phyloP scores from a whole-genome alignment of 1,284 basidiomycete species.

The Leccinum griseonigrum region DNA sequence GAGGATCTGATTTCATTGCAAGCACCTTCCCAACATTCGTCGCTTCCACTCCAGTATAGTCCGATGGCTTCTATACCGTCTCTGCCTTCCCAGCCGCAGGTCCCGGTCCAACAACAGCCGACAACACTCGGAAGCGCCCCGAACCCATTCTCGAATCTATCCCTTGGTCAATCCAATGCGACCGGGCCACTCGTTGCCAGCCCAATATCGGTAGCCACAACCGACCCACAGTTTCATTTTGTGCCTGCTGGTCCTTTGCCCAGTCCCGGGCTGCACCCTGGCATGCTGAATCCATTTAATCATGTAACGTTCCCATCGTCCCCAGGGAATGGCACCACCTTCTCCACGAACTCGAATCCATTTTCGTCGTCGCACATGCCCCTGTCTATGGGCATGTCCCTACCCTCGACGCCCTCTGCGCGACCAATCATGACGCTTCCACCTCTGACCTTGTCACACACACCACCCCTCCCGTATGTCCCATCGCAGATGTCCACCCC shows the following conservation, averaged over 20 bases:
- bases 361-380: slow-evolving; percentile 15
- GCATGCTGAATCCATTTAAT: slow-evolving; percentile 23
- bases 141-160: slow-evolving; percentile 24
- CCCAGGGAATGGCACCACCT: slow-evolving; percentile 4
- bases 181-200: slow-evolving; percentile 2
- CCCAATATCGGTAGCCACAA: slow-evolving; percentile 6
- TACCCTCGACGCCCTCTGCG: slow-evolving; percentile 7
- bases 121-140: neutral
- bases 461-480: slow-evolving; percentile 2
- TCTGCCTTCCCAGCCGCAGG: slow-evolving; percentile 14
- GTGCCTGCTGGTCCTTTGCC: slow-evolving; percentile 4
- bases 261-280: slow-evolving; percentile 15
- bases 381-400: slow-evolving; percentile 9
- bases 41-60: slow-evolving; percentile 53
- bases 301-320: slow-evolving; percentile 5
- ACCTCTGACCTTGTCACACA: slow-evolving; percentile 11
- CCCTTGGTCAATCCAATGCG: slow-evolving; percentile 8
- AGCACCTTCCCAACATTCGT: slow-evolving; percentile 41
- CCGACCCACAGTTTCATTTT: slow-evolving; percentile 10
- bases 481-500: slow-evolving; percentile 1
- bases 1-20: slow-evolving; percentile 53
- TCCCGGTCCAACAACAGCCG: slow-evolving; percentile 11
- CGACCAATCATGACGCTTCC: slow-evolving; percentile 7
- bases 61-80: slow-evolving; percentile 1
- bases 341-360: slow-evolving; percentile 11